Evolutionary conservation across 345 rosid genomes (phyloP).

Genomic region (Rhodamnia argentea): DNA sequence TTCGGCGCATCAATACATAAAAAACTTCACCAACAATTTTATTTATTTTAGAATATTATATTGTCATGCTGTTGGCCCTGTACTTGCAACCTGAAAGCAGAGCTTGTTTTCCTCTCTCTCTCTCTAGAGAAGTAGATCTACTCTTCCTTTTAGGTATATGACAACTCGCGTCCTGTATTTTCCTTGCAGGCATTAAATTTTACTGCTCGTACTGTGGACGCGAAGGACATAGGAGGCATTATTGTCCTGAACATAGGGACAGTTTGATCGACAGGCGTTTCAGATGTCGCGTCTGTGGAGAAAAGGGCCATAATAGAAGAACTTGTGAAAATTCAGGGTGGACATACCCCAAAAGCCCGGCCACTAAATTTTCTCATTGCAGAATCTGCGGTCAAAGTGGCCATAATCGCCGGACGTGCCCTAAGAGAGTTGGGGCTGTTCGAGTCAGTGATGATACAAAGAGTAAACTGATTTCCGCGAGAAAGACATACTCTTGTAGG

Average conservation of each 20-base stretch:
- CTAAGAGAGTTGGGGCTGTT: slow-evolving; percentile 12
- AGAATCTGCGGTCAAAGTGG: slow-evolving; percentile 41
- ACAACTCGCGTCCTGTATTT: background rate
- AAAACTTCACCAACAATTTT: background rate
- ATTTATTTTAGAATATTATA: background rate
- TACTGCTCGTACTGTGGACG: slow-evolving; percentile 73
- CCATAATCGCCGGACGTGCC: slow-evolving; percentile 75
- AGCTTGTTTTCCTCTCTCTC: background rate
- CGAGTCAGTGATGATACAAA: background rate
- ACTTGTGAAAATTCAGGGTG: slow-evolving; percentile 45
- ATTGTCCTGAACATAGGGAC: slow-evolving; percentile 67
- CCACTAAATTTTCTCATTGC: slow-evolving; percentile 29
- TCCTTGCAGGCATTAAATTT: slow-evolving; percentile 54
- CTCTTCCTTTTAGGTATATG: background rate
- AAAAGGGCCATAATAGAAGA: slow-evolving; percentile 78
- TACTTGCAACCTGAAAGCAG: background rate
- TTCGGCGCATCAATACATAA: background rate
- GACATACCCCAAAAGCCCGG: slow-evolving; percentile 9
- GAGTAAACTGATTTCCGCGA: background rate
- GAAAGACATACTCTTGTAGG: background rate
- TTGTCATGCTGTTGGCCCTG: background rate
- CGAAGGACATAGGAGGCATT: slow-evolving; percentile 82
- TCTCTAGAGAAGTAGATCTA: background rate
- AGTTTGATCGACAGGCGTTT: slow-evolving; percentile 31
- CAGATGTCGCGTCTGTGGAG: slow-evolving; percentile 61